These are phyloP conservation scores for Dacryopinax spathularia DNA, from an alignment of 768 basidiomycete genomes.

Conservation along the genomic window DNA sequence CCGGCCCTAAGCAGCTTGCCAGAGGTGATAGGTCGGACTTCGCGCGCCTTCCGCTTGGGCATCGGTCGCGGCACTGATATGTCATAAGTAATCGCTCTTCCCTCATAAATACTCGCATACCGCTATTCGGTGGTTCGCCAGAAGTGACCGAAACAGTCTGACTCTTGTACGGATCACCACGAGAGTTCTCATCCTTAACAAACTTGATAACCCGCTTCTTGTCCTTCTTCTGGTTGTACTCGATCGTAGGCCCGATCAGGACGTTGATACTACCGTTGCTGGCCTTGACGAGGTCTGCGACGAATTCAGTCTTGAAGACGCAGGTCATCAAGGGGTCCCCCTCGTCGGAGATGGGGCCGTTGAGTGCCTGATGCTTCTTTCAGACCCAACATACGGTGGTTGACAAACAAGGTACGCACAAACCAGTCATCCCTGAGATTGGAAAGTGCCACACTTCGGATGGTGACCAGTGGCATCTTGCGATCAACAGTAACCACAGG, in stretches of 20 bases:
- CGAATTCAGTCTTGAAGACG: slow-evolving; percentile 90
- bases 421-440: slow-evolving; percentile 91
- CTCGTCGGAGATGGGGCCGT: slow-evolving; percentile 68
- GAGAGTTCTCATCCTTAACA: slow-evolving; percentile 69
- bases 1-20: slow-evolving; percentile 68
- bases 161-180: slow-evolving; percentile 84
- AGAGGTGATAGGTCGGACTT: slow-evolving; percentile 68
- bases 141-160: slow-evolving; percentile 76
- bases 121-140: slow-evolving; percentile 70
- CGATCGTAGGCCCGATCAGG: slow-evolving; percentile 63
- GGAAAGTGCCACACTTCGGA: slow-evolving; percentile 75
- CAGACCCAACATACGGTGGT: slow-evolving; percentile 6
- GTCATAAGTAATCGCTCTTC: slow-evolving; percentile 8
- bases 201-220: slow-evolving; percentile 80
- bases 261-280: slow-evolving; percentile 66
- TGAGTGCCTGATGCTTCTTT: slow-evolving; percentile 59
- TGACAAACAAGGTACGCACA: slow-evolving; percentile 31
- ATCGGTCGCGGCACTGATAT: slow-evolving; percentile 52
- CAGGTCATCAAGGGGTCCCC: slow-evolving; percentile 88
- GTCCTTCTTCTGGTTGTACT: slow-evolving; percentile 94
- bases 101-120: slow-evolving; percentile 5
- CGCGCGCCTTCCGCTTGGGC: slow-evolving; percentile 76
- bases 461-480: slow-evolving; percentile 78
- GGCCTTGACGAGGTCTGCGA: slow-evolving; percentile 62
- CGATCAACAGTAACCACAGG: slow-evolving; percentile 53